Evolutionary conservation across 768 basidiomycete genomes (phyloP), one percentile per base, ranked within the genome.

Genomic region (Lyophyllum shimeji): DNA sequence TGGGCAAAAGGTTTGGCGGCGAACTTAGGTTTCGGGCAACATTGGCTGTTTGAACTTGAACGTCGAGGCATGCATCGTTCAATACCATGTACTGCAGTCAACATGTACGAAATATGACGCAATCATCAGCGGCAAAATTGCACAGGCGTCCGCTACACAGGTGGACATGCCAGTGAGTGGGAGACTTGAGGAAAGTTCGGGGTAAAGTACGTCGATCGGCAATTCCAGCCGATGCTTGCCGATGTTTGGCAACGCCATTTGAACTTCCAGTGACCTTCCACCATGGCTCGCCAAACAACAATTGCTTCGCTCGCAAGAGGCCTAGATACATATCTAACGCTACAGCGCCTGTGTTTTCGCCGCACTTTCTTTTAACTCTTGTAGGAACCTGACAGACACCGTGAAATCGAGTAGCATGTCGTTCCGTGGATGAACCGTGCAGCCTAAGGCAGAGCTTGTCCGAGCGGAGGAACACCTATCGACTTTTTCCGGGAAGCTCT

Each of bases 401-500:
- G 5, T n/a, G 15, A 4, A 4, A 6, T 40, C 15, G 3, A 40
- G 17, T 15, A 40, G 17, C 2, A 29, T 40, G n/a, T 40, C 3
- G 39, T 49, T 6, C 31, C 27, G 47, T 49, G 18, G 47, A 49
- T 49, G 27, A 31, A 23, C 29, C 24, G 18, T 29, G 18, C n/a
- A 40, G n/a, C 5, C n/a, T 15, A 4, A 40, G 39, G 15, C 7
- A 40, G 39, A 18, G 17, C 34, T 40, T 40, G 17, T 18, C 5
- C 39, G 17, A 40, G 24, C 29, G 46, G 34, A 23, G 18, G 52
- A 34, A 24, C 24, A n/a, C 8, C 20, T 20, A 6, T 42, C 23
- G 23, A 53, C 37, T 53, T 53, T 53, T 43, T 2, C 31, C 44
- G 46, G 45, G 27, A 45, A n/a, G 31, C 25, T 11, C 40, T 53